These are phyloP conservation scores for Cutaneotrichosporon sp. DNA, from an alignment of 1,284 basidiomycete genomes.

Conservation along the genomic window DNA sequence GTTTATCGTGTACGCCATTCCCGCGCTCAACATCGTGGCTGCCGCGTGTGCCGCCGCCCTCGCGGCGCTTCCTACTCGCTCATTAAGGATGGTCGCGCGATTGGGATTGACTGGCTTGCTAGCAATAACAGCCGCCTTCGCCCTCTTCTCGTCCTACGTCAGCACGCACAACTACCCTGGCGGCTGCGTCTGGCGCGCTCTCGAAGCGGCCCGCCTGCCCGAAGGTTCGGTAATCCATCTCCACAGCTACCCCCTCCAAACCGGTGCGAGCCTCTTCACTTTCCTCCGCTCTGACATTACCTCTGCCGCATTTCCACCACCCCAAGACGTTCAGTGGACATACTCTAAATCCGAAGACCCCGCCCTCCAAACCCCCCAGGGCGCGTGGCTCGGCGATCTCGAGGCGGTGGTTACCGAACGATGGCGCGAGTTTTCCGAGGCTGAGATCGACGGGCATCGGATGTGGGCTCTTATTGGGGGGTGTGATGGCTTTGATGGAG, in stretches of 20 bases:
- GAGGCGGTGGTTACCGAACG: constrained; percentile 44
- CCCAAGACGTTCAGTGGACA: constrained; percentile 56
- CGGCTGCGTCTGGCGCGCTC: constrained; percentile 66
- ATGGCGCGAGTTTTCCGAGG: constrained; percentile 21
- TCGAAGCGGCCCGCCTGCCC: constrained; percentile 58
- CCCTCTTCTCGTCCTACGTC: constrained; percentile 60
- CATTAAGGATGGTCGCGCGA: constrained; percentile 16
- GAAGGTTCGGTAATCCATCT: constrained; percentile 39
- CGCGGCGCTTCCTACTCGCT: constrained; percentile 20
- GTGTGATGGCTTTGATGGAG: constrained; percentile 26
- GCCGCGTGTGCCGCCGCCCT: constrained; percentile 59
- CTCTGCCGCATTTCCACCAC: constrained; percentile 22
- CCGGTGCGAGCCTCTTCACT: constrained; percentile 84
- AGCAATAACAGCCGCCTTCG: constrained; percentile 58
- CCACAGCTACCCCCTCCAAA: constrained; percentile 60
- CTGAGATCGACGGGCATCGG: constrained; percentile 7
- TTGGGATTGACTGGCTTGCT: constrained; percentile 56
- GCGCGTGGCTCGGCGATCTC: constrained; percentile 33
- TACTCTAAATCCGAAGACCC: constrained; percentile 78
- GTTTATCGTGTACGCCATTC: constrained; percentile 85
- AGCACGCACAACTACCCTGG: constrained; percentile 87
- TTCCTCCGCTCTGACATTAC: constrained; percentile 64
- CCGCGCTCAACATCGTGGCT: constrained; percentile 75
- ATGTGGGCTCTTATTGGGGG: constrained; percentile 31
- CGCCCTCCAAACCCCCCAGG: constrained; percentile 44